Evolutionary conservation across 2,329 filamentous ascomycete genomes (phyloP), one percentile per base, ranked within the genome.

Genomic region (Verticillium nonalfalfae): DNA sequence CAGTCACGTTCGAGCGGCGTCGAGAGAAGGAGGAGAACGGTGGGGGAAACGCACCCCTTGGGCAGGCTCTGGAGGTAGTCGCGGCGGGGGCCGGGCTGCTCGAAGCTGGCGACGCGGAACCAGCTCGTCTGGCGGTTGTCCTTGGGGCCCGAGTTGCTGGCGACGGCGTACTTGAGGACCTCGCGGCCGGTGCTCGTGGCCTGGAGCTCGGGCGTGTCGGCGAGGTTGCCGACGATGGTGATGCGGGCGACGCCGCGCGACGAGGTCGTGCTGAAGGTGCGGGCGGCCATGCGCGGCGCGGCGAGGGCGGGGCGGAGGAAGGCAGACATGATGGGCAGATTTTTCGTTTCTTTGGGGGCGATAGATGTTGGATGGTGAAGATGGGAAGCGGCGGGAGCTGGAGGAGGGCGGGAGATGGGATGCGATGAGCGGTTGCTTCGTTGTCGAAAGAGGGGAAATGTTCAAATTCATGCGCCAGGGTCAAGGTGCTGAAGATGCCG

Each of bases 161-260:
- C 93, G 65, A 99, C 79, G 4, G 86, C 79, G 74, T 96, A 98
- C 69, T 84, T 85, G 71, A 98, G 73, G 62, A 96, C 71, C 66
- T 96, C 90, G 65, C 82, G 83, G 62, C 92, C 92, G 59, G 79
- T 88, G 69, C 85, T 83, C 57, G 90, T 91, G 62, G 86, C 75
- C 40, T 84, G 81, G 67, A 93, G 70, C 81, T 97, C 93, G 62
- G 95, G 94, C 59, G 86, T 83, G 69, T 87, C 85, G 64, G 85
- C 92, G 59, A 99, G 86, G 75, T 93, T 90, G 72, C 95, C 95
- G 68, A 97, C 84, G 75, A 99, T 81, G 70, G 87, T 90, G 80
- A 99, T 90, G 76, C 88, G 90, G 68, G 95, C 91, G 67, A 95
- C 71, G 65, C 82, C 77, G 65, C 85, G 83, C 58, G 84, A 75